These are phyloP conservation scores for Penicillium sp. DNA, from an alignment of 2,329 filamentous ascomycete genomes.

Conservation along the genomic window DNA sequence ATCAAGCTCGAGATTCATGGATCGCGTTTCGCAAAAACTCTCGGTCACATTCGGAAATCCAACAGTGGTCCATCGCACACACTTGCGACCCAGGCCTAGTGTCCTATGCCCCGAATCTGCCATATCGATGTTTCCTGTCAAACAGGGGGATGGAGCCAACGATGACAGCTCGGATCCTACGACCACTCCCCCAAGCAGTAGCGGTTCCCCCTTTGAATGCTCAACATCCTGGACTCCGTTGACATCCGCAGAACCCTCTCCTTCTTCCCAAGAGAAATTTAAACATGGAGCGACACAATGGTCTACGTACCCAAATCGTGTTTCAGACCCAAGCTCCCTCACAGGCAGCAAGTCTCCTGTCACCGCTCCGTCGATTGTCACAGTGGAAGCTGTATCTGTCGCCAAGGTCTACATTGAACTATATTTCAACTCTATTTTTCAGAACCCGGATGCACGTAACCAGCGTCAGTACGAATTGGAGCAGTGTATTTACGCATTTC, in stretches of 20 bases:
- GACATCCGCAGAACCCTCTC: slow-evolving; percentile 37
- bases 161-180: slow-evolving; percentile 40
- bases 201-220: slow-evolving; percentile 31
- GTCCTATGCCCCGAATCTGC: slow-evolving; percentile 28
- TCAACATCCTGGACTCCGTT: slow-evolving; percentile 40
- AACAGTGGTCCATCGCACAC: slow-evolving; percentile 43
- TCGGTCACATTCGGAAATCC: slow-evolving; percentile 42
- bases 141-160: slow-evolving; percentile 30
- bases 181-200: slow-evolving; percentile 27
- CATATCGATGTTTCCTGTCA: slow-evolving; percentile 12
- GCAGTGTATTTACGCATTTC: slow-evolving; percentile 59
- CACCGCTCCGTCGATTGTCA: slow-evolving; percentile 47
- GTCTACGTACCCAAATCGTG: not conserved
- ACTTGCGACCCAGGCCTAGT: slow-evolving; percentile 36
- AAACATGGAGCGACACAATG: not conserved
- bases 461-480: slow-evolving; percentile 65
- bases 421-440: slow-evolving; percentile 72
- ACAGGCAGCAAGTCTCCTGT: not conserved
- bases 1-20: slow-evolving; percentile 33
- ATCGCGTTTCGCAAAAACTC: slow-evolving; percentile 39
- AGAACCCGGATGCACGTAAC: slow-evolving; percentile 59
- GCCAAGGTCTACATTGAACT: slow-evolving; percentile 87
- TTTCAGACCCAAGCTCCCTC: not conserved
- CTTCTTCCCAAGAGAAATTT: slow-evolving; percentile 20
- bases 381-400: slow-evolving; percentile 75